Evolutionary conservation across 306 rosid genomes (phyloP).

Genomic region (Cicer judaicum): DNA sequence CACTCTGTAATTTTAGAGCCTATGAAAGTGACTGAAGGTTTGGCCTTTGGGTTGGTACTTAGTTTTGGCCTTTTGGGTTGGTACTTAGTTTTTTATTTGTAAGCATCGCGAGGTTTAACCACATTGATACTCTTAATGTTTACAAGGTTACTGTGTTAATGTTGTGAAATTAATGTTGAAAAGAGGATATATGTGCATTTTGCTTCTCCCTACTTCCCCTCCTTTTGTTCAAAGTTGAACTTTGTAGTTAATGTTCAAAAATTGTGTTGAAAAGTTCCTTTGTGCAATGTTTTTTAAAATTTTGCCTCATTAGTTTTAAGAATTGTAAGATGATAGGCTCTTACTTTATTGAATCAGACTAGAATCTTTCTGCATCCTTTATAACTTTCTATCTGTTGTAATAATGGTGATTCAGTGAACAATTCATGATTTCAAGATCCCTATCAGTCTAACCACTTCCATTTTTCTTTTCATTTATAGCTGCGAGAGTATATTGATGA

Average conservation of each 20-base stretch:
- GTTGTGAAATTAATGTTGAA: slow-evolving; percentile 4
- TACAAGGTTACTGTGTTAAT: background rate
- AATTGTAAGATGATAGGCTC: slow-evolving; percentile 2
- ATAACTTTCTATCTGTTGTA: background rate
- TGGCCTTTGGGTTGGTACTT: too few relatives aligned
- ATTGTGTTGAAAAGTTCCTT: background rate
- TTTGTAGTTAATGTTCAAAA: background rate
- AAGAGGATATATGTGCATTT: slow-evolving; percentile 1
- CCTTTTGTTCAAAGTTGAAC: background rate
- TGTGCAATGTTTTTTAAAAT: background rate
- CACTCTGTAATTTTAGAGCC: background rate
- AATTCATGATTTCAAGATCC: background rate
- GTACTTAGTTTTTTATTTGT: slow-evolving; percentile 18
- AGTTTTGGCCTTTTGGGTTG: slow-evolving; percentile 14
- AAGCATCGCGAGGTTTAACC: slow-evolving; percentile 28
- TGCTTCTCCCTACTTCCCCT: background rate
- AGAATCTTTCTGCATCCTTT: background rate
- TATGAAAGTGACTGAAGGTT: background rate
- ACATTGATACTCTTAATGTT: slow-evolving; percentile 4
- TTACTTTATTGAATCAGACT: background rate
- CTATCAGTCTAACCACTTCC: slow-evolving; percentile 12
- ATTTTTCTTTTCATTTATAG: slow-evolving; percentile 54
- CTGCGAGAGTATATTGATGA: slow-evolving; percentile 91
- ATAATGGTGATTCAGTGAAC: background rate
- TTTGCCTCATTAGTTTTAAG: background rate